Percentiles rank a stretch among this genome's conserved stretches.
phyloP scores from a whole-genome alignment of 225 moss, liverwort and hornwort genomes.

The Bryum argenteum region DNA sequence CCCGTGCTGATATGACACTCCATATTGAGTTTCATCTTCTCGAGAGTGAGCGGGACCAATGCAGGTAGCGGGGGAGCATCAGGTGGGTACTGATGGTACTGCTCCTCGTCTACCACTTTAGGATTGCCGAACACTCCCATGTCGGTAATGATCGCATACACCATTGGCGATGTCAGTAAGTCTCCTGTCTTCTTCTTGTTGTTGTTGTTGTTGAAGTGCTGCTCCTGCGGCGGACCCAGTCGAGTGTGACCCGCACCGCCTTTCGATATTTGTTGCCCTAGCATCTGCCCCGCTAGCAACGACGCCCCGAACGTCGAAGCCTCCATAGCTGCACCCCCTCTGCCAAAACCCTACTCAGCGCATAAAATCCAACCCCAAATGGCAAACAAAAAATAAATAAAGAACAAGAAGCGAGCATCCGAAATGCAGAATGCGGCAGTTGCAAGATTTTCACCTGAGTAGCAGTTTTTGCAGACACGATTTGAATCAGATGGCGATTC shows the following conservation, averaged over 20 bases:
- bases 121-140: slow-evolving; percentile 49
- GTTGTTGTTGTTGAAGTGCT: slow-evolving; percentile 11
- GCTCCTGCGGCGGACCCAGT: slow-evolving; percentile 32
- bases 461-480: no score
- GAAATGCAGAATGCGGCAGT: no score
- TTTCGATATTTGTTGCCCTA: slow-evolving; percentile 44
- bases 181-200: slow-evolving; percentile 1
- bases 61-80: slow-evolving; percentile 50
- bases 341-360: no score
- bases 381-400: no score
- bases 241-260: slow-evolving; percentile 26
- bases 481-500: no score
- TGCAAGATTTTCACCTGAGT: no score
- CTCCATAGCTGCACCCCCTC: slow-evolving; percentile 43
- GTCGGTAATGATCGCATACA: slow-evolving; percentile 61
- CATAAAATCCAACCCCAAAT: no score
- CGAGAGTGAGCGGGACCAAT: slow-evolving; percentile 55
- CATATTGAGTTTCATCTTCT: slow-evolving; percentile 45
- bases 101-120: slow-evolving; percentile 27
- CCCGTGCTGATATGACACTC: slow-evolving; percentile 83
- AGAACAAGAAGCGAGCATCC: no score
- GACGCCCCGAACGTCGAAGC: slow-evolving; percentile 33
- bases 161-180: slow-evolving; percentile 64
- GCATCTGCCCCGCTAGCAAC: slow-evolving; percentile 50
- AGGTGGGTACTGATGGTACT: slow-evolving; percentile 38